Evolutionary conservation across 2,329 filamentous ascomycete genomes (phyloP), one percentile per base, ranked within the genome.

Genomic region (Elsinoe ampelina): DNA sequence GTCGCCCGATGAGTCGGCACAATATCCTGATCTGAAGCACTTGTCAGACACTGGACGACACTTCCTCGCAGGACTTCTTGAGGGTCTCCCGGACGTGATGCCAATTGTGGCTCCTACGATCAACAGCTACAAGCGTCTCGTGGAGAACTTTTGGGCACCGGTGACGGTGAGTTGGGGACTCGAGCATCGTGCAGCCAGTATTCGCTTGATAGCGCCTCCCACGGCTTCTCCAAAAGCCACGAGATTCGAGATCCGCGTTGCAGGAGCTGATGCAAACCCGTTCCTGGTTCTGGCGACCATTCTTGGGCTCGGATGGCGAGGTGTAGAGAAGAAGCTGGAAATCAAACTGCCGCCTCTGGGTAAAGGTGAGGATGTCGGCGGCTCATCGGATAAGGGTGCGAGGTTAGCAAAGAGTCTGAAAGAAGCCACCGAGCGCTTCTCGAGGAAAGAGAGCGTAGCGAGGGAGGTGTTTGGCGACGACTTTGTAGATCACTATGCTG

Each of bases 131-230:
- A 98, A 98, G 75, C 85, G 93, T 2, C 80, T 98, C 0, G 93
- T 98, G 2, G 93, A 98, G 76, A 97, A 97, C 74, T 97, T 96
- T 73, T 98, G 93, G 93, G 93, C 93, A 0, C 93, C 93, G 0
- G 93, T 98, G 5, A 96, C 92, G 0, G 93, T 97, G 0, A 95
- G 89, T 0, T 98, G 93, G 93, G 93, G 93, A 0, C 75, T 96
- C 4, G 93, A 97, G 72, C 92, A 98, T 70, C 88, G 93, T 60
- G 91, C 90, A 4, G 92, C 93, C 0, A 95, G 88, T 0, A 86
- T 98, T 62, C 82, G 93, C 15, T 73, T 98, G 34, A 96, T 98
- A 63, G 83, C 89, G 0, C 92, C 92, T 11, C 92, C 93, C 0
- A 93, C 88, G 0, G 81, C 86, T 34, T 92, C 89, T 62, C 78